A percentile compares a stretch with the other conserved stretches of the same genome.
These are phyloP conservation scores for Paecilomyces sp. DNA, from an alignment of 2,329 filamentous ascomycete species.

Conservation along the genomic window DNA sequence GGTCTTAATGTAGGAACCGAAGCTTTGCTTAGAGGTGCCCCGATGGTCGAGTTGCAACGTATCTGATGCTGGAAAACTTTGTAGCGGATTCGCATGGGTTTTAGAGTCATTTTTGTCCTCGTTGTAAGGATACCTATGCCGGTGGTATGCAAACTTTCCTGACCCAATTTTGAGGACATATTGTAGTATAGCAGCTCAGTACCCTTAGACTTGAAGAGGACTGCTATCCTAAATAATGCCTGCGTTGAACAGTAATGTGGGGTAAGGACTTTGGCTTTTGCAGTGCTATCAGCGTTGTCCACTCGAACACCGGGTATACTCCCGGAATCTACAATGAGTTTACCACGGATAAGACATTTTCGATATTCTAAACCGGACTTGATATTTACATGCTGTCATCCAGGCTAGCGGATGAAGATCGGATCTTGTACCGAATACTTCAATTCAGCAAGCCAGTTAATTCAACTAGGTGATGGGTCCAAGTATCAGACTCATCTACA, in stretches of 20 bases:
- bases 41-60: background rate
- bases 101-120: background rate
- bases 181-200: background rate
- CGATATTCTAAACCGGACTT: background rate
- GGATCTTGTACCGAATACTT: background rate
- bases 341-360: background rate
- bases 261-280: background rate
- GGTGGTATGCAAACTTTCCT: background rate
- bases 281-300: background rate
- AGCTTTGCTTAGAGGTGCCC: background rate
- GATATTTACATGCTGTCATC: background rate
- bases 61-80: background rate
- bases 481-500: too few relatives aligned
- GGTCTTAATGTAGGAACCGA: conserved; percentile 2
- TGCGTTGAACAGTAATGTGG: background rate
- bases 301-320: background rate
- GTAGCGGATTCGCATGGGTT: background rate
- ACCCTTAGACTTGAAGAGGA: background rate
- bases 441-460: background rate
- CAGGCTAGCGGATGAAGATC: background rate
- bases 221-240: background rate
- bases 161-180: background rate
- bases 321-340: background rate
- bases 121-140: background rate
- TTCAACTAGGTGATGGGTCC: background rate